These are phyloP conservation scores for Lecanosticta acicola DNA, from an alignment of 2,329 filamentous ascomycete species.

Conservation along the genomic window DNA sequence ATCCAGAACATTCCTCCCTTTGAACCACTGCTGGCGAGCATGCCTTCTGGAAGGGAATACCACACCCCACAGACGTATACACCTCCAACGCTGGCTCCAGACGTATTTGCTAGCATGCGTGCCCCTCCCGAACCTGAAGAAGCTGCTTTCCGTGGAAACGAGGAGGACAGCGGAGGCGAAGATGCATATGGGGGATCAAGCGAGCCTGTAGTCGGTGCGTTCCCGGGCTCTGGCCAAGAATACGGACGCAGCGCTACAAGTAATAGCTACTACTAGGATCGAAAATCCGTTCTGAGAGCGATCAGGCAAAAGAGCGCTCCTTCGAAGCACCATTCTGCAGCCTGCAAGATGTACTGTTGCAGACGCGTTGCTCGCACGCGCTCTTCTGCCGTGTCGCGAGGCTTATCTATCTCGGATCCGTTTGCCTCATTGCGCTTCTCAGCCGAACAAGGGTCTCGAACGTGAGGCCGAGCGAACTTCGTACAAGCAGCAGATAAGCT, in stretches of 20 bases:
- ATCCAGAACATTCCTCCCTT: conserved; percentile 69
- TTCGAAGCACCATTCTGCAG: too few species aligned
- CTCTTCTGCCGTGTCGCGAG: too few species aligned
- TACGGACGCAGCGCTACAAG: conserved; percentile 28
- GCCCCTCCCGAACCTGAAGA: conserved; percentile 51
- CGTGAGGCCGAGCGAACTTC: neutral
- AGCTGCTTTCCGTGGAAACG: conserved; percentile 37
- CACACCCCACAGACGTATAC: conserved; percentile 65
- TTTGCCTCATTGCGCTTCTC: neutral
- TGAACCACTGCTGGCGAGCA: conserved; percentile 65
- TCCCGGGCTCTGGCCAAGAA: conserved; percentile 42
- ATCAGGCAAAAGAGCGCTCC: too few species aligned
- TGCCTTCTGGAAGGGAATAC: conserved; percentile 86
- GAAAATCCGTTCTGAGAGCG: too few species aligned
- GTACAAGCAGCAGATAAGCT: neutral
- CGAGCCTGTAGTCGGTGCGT: conserved; percentile 43
- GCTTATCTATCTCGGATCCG: neutral
- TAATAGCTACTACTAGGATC: conserved; percentile 27
- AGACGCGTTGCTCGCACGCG: too few species aligned
- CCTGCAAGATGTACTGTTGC: too few species aligned
- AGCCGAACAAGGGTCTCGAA: neutral
- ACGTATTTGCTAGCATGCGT: conserved; percentile 55
- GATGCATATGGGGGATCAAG: conserved; percentile 26
- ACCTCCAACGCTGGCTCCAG: conserved; percentile 59
- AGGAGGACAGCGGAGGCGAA: conserved; percentile 43